Conservation (phyloP, 257 asterid genomes). For the Verbena officinalis region DNA sequence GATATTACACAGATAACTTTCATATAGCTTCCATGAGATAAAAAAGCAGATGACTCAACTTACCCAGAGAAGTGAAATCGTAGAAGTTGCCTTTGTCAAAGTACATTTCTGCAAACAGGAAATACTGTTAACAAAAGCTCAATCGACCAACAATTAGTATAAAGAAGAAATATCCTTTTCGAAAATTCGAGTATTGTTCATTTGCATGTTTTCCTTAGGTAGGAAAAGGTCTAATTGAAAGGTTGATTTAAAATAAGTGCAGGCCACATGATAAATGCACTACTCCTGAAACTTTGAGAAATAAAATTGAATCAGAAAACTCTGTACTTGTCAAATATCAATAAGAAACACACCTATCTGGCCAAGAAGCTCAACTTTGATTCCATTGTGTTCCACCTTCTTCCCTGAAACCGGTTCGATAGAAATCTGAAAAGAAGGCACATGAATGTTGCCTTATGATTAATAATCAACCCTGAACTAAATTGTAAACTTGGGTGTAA, state of each 20-base stretch:
- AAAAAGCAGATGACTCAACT: constrained; percentile 28
- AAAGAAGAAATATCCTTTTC: background rate
- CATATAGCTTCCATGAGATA: constrained; percentile 20
- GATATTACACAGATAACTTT: constrained; percentile 1
- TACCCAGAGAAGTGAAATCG: constrained; percentile 91
- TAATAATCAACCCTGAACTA: constrained; percentile 3
- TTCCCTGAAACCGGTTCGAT: constrained; percentile 92
- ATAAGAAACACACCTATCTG: constrained; percentile 77
- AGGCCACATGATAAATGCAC: background rate
- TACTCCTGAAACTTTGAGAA: constrained; percentile 8
- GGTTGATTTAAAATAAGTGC: constrained; percentile 18
- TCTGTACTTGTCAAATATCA: constrained; percentile 27
- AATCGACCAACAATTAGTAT: background rate
- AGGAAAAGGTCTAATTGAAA: background rate
- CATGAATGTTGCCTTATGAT: constrained; percentile 17
- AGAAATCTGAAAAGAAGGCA: constrained; percentile 59
- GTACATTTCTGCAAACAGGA: constrained; percentile 59
- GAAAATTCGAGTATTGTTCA: constrained; percentile 11
- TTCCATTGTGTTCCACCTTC: constrained; percentile 98
- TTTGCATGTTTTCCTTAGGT: constrained; percentile 14
- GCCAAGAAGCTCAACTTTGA: constrained; percentile 99
- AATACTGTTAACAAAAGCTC: constrained; percentile 5
- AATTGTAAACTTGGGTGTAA: constrained; percentile 10
- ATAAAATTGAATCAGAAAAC: constrained; percentile 13
- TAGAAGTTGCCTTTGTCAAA: constrained; percentile 89